Base-by-base conservation (phyloP, 352 stramenopile species). In the Pythium insidiosum region DNA sequence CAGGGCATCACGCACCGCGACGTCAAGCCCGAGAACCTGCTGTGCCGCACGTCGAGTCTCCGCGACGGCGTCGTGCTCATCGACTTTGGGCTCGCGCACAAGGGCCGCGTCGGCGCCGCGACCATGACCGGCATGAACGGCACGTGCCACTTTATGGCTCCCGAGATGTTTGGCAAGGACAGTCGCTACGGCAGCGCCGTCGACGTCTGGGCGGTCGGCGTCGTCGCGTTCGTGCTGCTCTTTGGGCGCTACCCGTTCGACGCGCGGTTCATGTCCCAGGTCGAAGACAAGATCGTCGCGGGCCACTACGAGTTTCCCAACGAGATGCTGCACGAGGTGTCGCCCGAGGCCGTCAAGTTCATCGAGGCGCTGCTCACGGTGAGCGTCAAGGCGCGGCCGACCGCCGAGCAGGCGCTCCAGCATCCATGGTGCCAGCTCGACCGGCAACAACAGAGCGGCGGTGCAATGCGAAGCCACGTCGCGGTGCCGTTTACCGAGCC, bases 21-120 rank as follows among this genome's bases (percentile, higher is more conserved):
- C 49, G 47, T 93, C 35, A 93, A 93, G 51, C 56, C 85, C 28
- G 80, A 93, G 50, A 93, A 93, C 54, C 63, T 93, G n/a, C 39
- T 93, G 43, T 76, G 74, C 53, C 78, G 76, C 49, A 68, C 61
- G 0, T 19, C 43, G 2, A 43, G 75, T 38, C 26, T 81, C 6
- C 51, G 48, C 13, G 60, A 71, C 22, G 73, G 77, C 31, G 63
- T 87, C 22, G 33, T 87, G 51, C 62, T 92, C 12, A 83, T 92
- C 24, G 80, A 92, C 47, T 92, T 92, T 67, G 80, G 80, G 2
- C 61, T 92, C 28, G 76, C 80, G 16, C 71, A 92, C 47, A 55
- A 66, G 26, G 63, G 62, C 16, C 72, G 50, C 15, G 49, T 68
- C 7, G 63, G 66, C 21, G 53, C 36, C 11, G 43, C 30, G 7